These are phyloP conservation scores for Paratrimastix pyriformis DNA, from an alignment of 78 protist genomes.

Conservation along the genomic window DNA sequence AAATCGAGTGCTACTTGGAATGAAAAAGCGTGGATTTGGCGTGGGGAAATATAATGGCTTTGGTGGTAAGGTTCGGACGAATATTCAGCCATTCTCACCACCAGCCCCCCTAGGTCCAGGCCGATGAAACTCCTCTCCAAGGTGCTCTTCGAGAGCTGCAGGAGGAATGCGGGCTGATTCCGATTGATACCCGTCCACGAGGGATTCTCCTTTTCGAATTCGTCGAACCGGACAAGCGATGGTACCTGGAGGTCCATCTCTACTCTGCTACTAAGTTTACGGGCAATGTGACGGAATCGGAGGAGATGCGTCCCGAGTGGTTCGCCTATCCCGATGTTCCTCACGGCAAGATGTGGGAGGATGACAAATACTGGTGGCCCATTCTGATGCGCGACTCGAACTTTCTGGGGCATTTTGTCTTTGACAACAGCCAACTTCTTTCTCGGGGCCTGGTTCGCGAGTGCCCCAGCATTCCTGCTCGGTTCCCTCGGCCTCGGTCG, in stretches of 20 bases:
- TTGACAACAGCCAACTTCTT: too few species aligned
- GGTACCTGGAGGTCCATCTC: not conserved
- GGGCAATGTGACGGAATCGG: not conserved
- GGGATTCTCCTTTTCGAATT: not conserved
- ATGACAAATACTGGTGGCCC: too few species aligned
- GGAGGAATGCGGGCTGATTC: not conserved
- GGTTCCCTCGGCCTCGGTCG: too few species aligned
- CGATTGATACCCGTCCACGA: not conserved
- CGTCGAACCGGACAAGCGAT: not conserved
- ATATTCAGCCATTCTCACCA: not conserved
- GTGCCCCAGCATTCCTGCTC: too few species aligned
- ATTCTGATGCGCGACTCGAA: too few species aligned
- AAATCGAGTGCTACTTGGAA: not conserved
- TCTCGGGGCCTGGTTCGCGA: too few species aligned
- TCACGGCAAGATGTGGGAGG: not conserved
- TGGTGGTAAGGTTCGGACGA: not conserved
- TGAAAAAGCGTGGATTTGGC: not conserved
- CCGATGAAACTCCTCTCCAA: not conserved
- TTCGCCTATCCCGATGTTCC: not conserved
- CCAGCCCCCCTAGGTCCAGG: not conserved
- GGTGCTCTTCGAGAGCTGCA: not conserved
- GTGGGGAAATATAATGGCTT: not conserved
- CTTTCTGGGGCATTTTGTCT: too few species aligned
- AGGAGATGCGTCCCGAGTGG: not conserved
- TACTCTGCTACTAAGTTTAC: not conserved